Percentiles rank a stretch among this genome's conserved stretches.
Conservation (phyloP, 2,329 filamentous ascomycete genomes). For the Fusarium tuaranense region DNA sequence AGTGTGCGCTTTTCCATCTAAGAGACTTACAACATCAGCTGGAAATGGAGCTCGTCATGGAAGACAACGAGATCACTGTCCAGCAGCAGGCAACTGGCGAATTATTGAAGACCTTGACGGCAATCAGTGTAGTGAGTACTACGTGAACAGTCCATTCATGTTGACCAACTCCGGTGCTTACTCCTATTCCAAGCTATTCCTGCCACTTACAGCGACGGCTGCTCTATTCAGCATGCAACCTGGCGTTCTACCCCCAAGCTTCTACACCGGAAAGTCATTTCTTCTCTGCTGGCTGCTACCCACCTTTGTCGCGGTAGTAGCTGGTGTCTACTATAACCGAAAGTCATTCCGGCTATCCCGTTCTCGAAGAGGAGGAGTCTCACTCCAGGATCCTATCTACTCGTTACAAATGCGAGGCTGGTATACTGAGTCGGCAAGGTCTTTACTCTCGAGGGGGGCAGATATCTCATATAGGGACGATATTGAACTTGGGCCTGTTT, state of each 20-base stretch:
- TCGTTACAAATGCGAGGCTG: accelerated
- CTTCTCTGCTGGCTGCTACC: background rate
- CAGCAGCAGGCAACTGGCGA: background rate
- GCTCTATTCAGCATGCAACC: conserved; percentile 9
- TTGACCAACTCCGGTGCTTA: background rate
- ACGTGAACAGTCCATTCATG: too few species aligned
- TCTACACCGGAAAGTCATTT: conserved; percentile 2
- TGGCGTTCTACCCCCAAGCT: background rate
- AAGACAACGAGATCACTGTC: conserved; percentile 2
- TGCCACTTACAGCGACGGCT: background rate
- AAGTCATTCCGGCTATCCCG: background rate
- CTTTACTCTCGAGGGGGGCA: background rate
- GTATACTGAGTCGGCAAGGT: background rate
- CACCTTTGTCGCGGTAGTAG: background rate
- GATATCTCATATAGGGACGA: background rate
- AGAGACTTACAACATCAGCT: background rate
- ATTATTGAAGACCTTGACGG: background rate
- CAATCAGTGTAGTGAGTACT: background rate
- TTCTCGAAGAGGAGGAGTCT: background rate
- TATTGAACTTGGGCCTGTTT: background rate
- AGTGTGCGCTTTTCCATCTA: background rate
- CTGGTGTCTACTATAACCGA: background rate
- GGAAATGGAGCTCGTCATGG: conserved; percentile 9
- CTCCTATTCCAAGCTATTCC: background rate
- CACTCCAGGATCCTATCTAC: background rate